Evolutionary conservation across 2,329 filamentous ascomycete genomes (phyloP).

Genomic region (Lanzia echinophila): DNA sequence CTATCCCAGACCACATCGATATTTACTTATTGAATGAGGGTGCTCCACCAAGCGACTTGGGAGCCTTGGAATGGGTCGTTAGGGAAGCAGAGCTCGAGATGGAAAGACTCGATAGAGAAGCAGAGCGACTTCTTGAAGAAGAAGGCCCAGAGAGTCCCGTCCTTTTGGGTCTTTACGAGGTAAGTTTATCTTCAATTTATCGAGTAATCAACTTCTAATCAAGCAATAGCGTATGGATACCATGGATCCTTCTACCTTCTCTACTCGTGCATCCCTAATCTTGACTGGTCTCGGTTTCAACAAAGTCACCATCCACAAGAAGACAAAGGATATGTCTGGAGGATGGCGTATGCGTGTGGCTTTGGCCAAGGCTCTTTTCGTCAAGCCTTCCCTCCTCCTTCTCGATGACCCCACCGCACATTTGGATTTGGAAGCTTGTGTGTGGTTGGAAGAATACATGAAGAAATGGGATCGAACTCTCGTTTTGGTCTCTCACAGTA

Average conservation of each 20-base stretch:
- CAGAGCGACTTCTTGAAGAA: constrained; percentile 84
- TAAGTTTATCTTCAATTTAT: constrained; percentile 40
- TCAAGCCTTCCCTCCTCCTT: constrained; percentile 90
- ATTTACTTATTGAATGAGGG: constrained; percentile 98
- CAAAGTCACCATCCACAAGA: constrained; percentile 96
- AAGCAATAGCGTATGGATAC: constrained; percentile 78
- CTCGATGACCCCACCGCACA: constrained; percentile 98
- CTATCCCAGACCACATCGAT: constrained; percentile 92
- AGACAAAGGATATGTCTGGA: constrained; percentile 99
- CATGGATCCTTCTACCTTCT: constrained; percentile 97
- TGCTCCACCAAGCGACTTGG: constrained; percentile 79
- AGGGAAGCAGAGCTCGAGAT: constrained; percentile 90
- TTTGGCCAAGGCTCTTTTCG: constrained; percentile 93
- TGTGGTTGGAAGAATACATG: constrained; percentile 99
- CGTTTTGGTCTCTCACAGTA: constrained; percentile 92
- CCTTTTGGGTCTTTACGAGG: constrained; percentile 92
- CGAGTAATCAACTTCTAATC: neutral
- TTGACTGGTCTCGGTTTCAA: constrained; percentile 99
- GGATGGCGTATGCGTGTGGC: constrained; percentile 99
- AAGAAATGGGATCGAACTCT: constrained; percentile 99
- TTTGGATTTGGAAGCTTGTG: constrained; percentile 97
- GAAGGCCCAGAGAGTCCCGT: constrained; percentile 87
- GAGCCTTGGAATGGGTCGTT: constrained; percentile 96
- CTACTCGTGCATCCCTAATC: constrained; percentile 92
- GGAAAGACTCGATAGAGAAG: constrained; percentile 78